phyloP scores from a whole-genome alignment of 345 rosid genomes.

The Bretschneidera sinensis region DNA sequence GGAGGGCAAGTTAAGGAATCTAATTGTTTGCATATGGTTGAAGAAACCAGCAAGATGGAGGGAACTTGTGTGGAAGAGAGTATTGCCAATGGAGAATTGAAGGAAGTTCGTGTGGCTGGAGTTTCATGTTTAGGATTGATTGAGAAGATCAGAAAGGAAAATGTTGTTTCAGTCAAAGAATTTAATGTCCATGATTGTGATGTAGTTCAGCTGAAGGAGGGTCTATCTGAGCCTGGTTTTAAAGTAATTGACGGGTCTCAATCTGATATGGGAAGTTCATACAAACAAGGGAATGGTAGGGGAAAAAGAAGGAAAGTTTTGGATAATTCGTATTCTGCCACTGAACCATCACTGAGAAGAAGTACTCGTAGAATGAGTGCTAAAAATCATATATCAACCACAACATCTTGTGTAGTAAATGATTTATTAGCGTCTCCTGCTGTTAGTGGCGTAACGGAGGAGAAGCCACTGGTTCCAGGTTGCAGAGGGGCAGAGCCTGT shows the following conservation, averaged over 20 bases:
- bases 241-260: constrained; percentile 29
- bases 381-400: constrained; percentile 26
- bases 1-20: constrained; percentile 19
- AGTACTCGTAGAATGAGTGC: constrained; percentile 69
- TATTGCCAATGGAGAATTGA: constrained; percentile 27
- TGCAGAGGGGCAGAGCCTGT: constrained; percentile 28
- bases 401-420: too few relatives aligned
- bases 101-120: constrained; percentile 40
- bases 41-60: constrained; percentile 22
- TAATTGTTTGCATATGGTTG: constrained; percentile 11
- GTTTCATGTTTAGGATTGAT: constrained; percentile 29
- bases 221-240: constrained; percentile 21
- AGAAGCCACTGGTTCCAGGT: constrained; percentile 27
- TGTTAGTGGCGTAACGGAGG: constrained; percentile 55
- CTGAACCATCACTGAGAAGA: constrained; percentile 68
- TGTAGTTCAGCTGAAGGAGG: constrained; percentile 25
- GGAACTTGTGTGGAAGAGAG: constrained; percentile 19
- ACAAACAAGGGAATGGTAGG: constrained; percentile 31
- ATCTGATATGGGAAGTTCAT: constrained; percentile 28
- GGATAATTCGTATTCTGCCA: constrained; percentile 23
- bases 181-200: constrained; percentile 19
- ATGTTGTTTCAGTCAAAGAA: constrained; percentile 16
- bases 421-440: too few relatives aligned
- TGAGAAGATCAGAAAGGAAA: constrained; percentile 29
- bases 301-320: constrained; percentile 49